These are phyloP conservation scores for Vanilla planifolia DNA, from an alignment of 106 monocot species.

Conservation along the genomic window DNA sequence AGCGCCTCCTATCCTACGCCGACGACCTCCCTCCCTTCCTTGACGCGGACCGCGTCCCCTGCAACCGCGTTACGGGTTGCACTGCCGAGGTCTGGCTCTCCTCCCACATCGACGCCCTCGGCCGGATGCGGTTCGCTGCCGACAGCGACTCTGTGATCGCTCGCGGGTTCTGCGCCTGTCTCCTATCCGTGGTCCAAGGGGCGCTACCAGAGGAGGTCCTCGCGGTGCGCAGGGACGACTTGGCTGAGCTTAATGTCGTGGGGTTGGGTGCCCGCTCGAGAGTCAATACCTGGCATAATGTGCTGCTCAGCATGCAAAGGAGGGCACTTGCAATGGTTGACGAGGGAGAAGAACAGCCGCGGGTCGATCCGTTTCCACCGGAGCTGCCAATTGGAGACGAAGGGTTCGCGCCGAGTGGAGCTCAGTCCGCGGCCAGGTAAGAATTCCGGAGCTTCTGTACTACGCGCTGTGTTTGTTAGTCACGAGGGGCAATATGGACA, in stretches of 20 bases:
- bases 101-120: constrained; percentile 24
- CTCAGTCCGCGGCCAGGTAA: background rate
- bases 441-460: background rate
- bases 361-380: constrained; percentile 52
- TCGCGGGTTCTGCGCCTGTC: constrained; percentile 76
- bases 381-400: background rate
- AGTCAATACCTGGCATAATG: constrained; percentile 90
- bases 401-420: background rate
- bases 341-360: constrained; percentile 33
- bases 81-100: constrained; percentile 84
- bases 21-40: constrained; percentile 46
- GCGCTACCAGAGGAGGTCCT: constrained; percentile 75
- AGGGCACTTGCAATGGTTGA: constrained; percentile 57
- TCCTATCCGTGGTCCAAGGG: constrained; percentile 67
- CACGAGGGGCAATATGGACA: too few species aligned
- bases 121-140: constrained; percentile 65
- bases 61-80: constrained; percentile 92
- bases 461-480: too few species aligned
- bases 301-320: constrained; percentile 89
- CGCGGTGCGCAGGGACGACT: constrained; percentile 50
- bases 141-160: constrained; percentile 96
- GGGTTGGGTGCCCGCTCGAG: constrained; percentile 49
- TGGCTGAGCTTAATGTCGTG: constrained; percentile 56
- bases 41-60: constrained; percentile 25
- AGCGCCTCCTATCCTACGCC: constrained; percentile 70